Base-by-base conservation (phyloP, 371 early-diverging fungal genomes). In the Catenaria anguillulae region DNA sequence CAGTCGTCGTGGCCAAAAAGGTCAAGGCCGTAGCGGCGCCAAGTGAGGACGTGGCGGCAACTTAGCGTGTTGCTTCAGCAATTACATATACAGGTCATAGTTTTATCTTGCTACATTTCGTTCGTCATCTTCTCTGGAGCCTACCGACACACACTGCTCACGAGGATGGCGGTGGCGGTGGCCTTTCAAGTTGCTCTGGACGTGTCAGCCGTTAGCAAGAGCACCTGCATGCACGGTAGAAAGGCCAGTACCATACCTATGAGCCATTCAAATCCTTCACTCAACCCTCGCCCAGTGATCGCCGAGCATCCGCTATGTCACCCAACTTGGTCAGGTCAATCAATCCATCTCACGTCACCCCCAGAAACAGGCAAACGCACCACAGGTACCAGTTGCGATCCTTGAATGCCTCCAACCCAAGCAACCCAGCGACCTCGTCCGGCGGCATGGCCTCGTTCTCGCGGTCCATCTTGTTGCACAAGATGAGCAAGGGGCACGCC, bases 381-480 rank as follows among this genome's bases (percentile, higher is more conserved):
- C 52, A 50, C 1, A 50, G 8, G 31, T 29, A 50, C 52, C 52
- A 50, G 15, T 26, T 29, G 29, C 52, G 52, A 23, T 50, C 52
- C 52, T 50, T 50, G 31, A 50, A 50, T 31, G 29, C 26, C 21
- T 50, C 52, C 21, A 50, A 13, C 29, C 52, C 52, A 2, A 50
- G 29, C 10, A 50, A 12, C 29, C 6, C 19, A 1, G 52, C 52
- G 31, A 50, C 15, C 31, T 50, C 52, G 15, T 13, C 26, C 29
- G 31, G 29, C 0, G 29, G 8, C 52, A 50, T 50, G 8, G 29
- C 13, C 4, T 50, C 52, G 52, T 2, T 4, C 52, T 12, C 0
- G n/a, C n/a, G n/a, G 52, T 50, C 52, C 29, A 26, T 29, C 52
- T 50, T 50, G 52, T 50, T 50, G 52, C 52, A 50, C 29, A 50